These are phyloP conservation scores for Boletus fagicola DNA, from an alignment of 768 basidiomycete genomes.

Conservation along the genomic window DNA sequence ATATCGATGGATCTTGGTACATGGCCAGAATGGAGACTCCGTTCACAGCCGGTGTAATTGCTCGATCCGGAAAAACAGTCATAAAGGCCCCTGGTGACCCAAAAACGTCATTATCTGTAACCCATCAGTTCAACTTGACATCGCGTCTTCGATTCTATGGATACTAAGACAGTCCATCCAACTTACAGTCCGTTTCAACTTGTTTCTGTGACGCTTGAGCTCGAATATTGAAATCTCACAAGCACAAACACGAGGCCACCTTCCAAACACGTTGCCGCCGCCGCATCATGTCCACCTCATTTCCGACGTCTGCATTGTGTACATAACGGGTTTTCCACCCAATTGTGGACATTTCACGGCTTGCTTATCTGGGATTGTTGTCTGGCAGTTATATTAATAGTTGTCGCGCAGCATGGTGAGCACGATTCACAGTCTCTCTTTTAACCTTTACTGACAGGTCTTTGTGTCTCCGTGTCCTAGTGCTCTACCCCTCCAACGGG, in stretches of 20 bases:
- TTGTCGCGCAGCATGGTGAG: slow-evolving; percentile 10
- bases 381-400: slow-evolving; percentile 10
- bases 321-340: slow-evolving; percentile 8
- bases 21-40: no score
- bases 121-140: not conserved
- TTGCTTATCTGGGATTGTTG: slow-evolving; percentile 5
- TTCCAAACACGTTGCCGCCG: slow-evolving; percentile 22
- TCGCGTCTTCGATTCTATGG: slow-evolving; percentile 3
- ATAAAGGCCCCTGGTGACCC: not conserved
- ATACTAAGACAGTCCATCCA: not conserved
- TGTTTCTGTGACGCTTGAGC: not conserved
- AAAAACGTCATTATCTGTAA: not conserved
- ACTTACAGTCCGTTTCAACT: not conserved
- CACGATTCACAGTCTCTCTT: slow-evolving; percentile 18
- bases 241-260: not conserved
- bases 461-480: not conserved
- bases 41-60: not conserved
- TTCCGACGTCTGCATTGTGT: slow-evolving; percentile 18
- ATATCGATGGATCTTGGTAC: no score
- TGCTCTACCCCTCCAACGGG: not conserved
- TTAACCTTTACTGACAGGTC: slow-evolving; percentile 1
- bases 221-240: not conserved
- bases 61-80: not conserved
- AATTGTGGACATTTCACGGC: slow-evolving; percentile 10
- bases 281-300: slow-evolving; percentile 15